phyloP scores from a whole-genome alignment of 495 filamentous ascomycete species.

The Xanthoparmelia taractica region DNA sequence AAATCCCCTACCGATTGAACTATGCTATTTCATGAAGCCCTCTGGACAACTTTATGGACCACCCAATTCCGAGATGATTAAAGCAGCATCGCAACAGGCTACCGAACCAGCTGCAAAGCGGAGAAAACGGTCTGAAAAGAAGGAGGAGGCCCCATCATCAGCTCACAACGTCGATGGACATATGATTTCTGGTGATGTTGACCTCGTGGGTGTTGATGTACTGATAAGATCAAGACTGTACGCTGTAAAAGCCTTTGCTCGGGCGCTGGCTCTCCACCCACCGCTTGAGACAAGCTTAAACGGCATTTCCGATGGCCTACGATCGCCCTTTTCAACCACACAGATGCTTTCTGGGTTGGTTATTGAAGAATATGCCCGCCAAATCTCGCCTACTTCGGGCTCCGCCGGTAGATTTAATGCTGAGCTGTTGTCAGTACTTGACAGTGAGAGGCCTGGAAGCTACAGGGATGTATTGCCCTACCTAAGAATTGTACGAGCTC shows the following conservation, averaged over 20 bases:
- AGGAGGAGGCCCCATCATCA: constrained; percentile 52
- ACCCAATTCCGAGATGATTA: constrained; percentile 42
- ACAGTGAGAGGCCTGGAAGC: constrained; percentile 67
- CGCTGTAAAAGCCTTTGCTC: constrained; percentile 75
- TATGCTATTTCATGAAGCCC: constrained; percentile 79
- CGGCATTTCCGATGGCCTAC: constrained; percentile 33
- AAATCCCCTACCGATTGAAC: constrained; percentile 84
- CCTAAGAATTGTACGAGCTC: constrained; percentile 77
- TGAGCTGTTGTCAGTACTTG: constrained; percentile 62
- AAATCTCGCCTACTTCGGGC: constrained; percentile 24
- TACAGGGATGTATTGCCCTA: constrained; percentile 86
- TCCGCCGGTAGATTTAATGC: constrained; percentile 40
- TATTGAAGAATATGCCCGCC: constrained; percentile 74
- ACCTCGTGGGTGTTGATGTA: constrained; percentile 81
- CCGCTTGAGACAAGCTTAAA: constrained; percentile 40
- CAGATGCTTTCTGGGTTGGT: constrained; percentile 78
- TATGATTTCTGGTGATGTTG: constrained; percentile 95
- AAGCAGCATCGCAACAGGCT: constrained; percentile 51
- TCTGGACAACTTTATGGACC: constrained; percentile 77
- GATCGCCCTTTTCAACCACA: constrained; percentile 68
- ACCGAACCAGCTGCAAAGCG: constrained; percentile 55
- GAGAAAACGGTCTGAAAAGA: constrained; percentile 74
- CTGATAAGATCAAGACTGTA: constrained; percentile 82
- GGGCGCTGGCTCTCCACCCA: constrained; percentile 51
- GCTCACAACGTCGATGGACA: constrained; percentile 93